phyloP scores from a whole-genome alignment of 495 filamentous ascomycete species.

The Lophiostoma macrostomum region DNA sequence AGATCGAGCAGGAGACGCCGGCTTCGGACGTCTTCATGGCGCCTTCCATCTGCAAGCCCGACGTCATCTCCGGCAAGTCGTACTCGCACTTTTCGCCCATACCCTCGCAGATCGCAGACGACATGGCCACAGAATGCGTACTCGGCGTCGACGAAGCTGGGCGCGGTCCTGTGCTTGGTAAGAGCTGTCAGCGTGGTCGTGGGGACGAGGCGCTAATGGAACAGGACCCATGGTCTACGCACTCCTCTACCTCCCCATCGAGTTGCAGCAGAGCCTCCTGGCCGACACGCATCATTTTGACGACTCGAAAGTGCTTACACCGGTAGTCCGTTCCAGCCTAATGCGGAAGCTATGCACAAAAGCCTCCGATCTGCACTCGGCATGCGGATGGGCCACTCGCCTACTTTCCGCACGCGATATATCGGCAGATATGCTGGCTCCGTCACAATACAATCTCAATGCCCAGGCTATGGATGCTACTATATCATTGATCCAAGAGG shows the following conservation, averaged over 20 bases:
- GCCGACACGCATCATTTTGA: constrained; percentile 77
- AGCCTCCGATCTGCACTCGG: constrained; percentile 57
- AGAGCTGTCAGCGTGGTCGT: neutral
- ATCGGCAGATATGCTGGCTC: constrained; percentile 71
- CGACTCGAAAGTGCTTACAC: constrained; percentile 85
- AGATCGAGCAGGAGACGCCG: constrained; percentile 52
- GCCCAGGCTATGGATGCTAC: constrained; percentile 98
- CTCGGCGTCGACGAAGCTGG: constrained; percentile 96
- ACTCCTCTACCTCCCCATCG: constrained; percentile 74
- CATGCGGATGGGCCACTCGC: constrained; percentile 79
- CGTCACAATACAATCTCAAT: constrained; percentile 83
- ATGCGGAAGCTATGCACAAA: constrained; percentile 73
- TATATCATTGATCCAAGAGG: constrained; percentile 72
- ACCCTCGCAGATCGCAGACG: constrained; percentile 47
- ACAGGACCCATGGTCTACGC: constrained; percentile 92
- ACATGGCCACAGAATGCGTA: constrained; percentile 56
- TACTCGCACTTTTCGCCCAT: constrained; percentile 83
- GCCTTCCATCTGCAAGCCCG: constrained; percentile 65
- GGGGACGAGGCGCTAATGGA: neutral
- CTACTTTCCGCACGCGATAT: constrained; percentile 84
- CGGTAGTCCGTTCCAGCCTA: constrained; percentile 65
- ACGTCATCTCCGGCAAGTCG: constrained; percentile 67
- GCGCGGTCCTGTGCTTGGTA: constrained; percentile 82
- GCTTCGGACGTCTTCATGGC: constrained; percentile 61
- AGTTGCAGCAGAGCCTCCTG: constrained; percentile 67